Base-by-base conservation (phyloP, 1,284 basidiomycete genomes). In the Moesziomyces sp. region DNA sequence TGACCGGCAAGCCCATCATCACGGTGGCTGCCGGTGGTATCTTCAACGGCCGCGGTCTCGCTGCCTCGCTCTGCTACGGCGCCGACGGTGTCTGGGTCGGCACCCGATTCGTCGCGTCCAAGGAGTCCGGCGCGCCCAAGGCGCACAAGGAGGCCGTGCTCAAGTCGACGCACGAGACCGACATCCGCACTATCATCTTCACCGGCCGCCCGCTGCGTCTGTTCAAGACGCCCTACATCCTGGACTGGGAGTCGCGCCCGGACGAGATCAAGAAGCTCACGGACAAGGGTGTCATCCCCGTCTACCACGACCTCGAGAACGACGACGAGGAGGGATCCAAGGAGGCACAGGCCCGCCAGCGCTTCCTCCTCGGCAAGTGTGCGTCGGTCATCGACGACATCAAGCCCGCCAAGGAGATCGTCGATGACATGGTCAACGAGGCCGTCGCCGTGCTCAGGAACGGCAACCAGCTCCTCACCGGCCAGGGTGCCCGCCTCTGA, bases 71-170 rank as follows among this genome's bases (percentile, higher is more conserved):
- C 48, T 73, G 60, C 57, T 81, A 75, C 64, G 78, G 76, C 38
- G 53, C 74, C 13, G 66, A 71, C 55, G 78, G 79, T 46, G 78
- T 80, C 14, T 81, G 79, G 79, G 78, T 81, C 57, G 93, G 93
- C 42, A 93, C 92, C 2, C 89, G 94, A 44, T 97, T 97, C 81
- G 92, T 97, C 26, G 94, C 93, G 21, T 76, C 73, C 10, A 71
- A 48, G 30, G 79, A 81, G 49, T 66, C 69, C 3, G 79, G 79
- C 38, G 79, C 79, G 14, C 78, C 79, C 52, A 74, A 72, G 53
- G 70, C 67, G 13, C 79, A 81, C 74, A 80, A 81, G 74, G 77
- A 81, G 46, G 78, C 76, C 33, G 72, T 81, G 23, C 63, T 81
- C 52, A 79, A 72, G 56, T 74, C 76, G 30, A 80, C 70, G 5